A percentile compares a stretch with the other conserved stretches of the same genome.
phyloP scores from a whole-genome alignment of 352 stramenopile species.

The Globisporangium takayamanum region DNA sequence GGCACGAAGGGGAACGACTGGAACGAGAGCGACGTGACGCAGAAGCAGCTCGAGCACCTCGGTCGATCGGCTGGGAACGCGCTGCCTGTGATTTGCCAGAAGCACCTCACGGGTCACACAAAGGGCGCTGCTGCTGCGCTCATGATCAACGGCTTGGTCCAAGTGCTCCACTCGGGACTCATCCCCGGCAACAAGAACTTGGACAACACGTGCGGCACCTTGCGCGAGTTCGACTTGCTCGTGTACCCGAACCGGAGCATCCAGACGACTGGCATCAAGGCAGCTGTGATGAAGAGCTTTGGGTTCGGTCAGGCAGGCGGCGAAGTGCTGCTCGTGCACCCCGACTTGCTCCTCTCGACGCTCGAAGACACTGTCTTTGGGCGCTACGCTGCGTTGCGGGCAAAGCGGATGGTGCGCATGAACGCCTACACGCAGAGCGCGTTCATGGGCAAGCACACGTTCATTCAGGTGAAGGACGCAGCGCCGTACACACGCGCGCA shows the following conservation, averaged over 20 bases:
- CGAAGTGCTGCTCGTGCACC: conserved; percentile 74
- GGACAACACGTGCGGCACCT: conserved; percentile 65
- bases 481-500: conserved; percentile 74
- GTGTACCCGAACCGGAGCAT: conserved; percentile 78
- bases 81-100: conserved; percentile 76
- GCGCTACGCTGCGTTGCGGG: conserved; percentile 34
- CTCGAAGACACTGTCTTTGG: conserved; percentile 41
- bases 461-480: conserved; percentile 79
- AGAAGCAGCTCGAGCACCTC: conserved; percentile 79
- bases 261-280: conserved; percentile 76
- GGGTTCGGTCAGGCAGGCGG: conserved; percentile 75
- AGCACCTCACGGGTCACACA: conserved; percentile 74
- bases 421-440: conserved; percentile 72
- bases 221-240: conserved; percentile 75
- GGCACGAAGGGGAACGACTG: conserved; percentile 82
- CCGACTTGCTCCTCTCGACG: conserved; percentile 61
- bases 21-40: conserved; percentile 84
- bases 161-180: conserved; percentile 68
- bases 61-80: conserved; percentile 69
- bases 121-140: conserved; percentile 79
- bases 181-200: conserved; percentile 81
- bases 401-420: conserved; percentile 55
- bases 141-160: conserved; percentile 80
- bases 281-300: conserved; percentile 78
- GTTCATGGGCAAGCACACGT: conserved; percentile 63